Evolutionary conservation across 345 rosid genomes (phyloP), one percentile per base, ranked within the genome.

Genomic region (Corymbia maculata): DNA sequence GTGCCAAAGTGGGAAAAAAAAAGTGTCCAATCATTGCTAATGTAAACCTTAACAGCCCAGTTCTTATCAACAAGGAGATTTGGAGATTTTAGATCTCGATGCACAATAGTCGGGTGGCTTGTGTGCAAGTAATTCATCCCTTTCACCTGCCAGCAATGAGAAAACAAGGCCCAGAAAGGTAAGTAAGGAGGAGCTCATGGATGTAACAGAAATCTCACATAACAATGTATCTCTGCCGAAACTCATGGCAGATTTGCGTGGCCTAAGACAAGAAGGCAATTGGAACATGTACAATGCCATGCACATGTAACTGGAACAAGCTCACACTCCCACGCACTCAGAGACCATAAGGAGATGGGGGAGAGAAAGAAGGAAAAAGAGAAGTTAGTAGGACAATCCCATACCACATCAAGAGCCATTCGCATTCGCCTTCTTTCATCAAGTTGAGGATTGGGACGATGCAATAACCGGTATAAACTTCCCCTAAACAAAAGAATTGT

Each of bases 391-490:
- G 49, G 26, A 75, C 82, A 75, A 75, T 75, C 82, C 28, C 88
- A 88, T 95, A 96, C 99, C 97, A 97, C 99, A 93, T 98, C 99
- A 88, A 98, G 93, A 87, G 99, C 99, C 99, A 98, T 97, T 86
- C 94, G 93, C 96, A 97, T 92, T 90, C 98, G 94, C 91, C 98
- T 95, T 93, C 92, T 97, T 92, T 95, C 97, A 91, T 97, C 99
- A 79, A 98, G 94, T 82, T 88, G 96, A 89, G 89, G 90, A 92
- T 92, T 93, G 87, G 99, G 95, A 84, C 99, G 97, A 89, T 98
- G 99, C 86, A 98, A 91, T 89, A 98, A 90, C 89, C 95, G 93
- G 90, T 95, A 98, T 91, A 98, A 95, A 93, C 99, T 98, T 87
- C 99, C 99, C 95, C 99, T 98, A 94, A 16, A 49, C 88, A 90